Evolutionary conservation across 192 early-diverging fungal species (phyloP).

Genomic region (Diversispora epigaea): DNA sequence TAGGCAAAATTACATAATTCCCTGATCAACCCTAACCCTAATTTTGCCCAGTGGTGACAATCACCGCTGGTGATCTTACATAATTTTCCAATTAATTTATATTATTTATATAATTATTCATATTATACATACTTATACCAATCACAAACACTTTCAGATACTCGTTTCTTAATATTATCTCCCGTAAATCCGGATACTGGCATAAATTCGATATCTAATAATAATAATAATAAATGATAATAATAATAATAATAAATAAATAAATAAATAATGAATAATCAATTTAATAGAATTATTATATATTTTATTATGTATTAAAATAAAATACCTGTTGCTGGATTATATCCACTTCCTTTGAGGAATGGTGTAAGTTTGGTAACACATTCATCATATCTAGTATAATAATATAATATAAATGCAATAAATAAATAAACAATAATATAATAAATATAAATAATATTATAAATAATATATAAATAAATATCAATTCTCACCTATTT

Average conservation of each 20-base stretch:
- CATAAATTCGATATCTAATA: constrained; percentile 76
- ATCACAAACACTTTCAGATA: constrained; percentile 56
- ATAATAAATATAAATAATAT: neutral
- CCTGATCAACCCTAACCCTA: too few relatives aligned
- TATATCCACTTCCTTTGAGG: constrained; percentile 88
- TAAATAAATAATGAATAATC: neutral
- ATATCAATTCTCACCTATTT: constrained; percentile 50
- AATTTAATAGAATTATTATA: constrained; percentile 9
- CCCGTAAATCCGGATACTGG: constrained; percentile 98
- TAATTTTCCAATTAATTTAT: too few relatives aligned
- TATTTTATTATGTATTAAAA: too few relatives aligned
- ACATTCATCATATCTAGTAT: constrained; percentile 82
- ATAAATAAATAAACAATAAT: neutral
- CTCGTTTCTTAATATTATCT: constrained; percentile 90
- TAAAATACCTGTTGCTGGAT: constrained; percentile 68
- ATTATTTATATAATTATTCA: neutral
- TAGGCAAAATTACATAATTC: too few relatives aligned
- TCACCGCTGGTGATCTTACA: too few relatives aligned
- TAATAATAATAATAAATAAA: neutral
- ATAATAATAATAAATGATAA: neutral
- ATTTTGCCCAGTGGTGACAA: too few relatives aligned
- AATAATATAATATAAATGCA: neutral
- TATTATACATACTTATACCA: constrained; percentile 59
- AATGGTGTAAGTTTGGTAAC: constrained; percentile 83
- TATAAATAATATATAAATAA: neutral